Base-by-base conservation (phyloP, 2,329 filamentous ascomycete genomes). In the Hymenoscyphus albidus region DNA sequence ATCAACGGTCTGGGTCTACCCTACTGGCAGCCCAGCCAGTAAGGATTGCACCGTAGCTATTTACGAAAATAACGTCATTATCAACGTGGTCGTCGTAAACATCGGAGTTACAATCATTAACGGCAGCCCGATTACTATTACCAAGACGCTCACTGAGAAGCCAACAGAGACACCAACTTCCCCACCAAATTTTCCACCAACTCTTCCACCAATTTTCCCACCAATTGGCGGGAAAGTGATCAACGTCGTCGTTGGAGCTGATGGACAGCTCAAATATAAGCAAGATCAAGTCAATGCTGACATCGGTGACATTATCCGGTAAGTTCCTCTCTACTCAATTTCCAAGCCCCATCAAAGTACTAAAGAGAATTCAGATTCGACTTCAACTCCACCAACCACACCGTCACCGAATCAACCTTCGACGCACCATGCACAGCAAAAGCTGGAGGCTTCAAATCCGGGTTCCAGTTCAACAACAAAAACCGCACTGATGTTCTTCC, bases 381-480 rank as follows among this genome's bases (percentile, higher is more conserved):
- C 70, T 92, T 92, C 80, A 80, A 88, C 76, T 82, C 83, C 71
- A 80, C 83, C 76, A 92, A 91, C 81, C 89, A 92, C 81, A 90
- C 88, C 27, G 86, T 85, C 63, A 89, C 88, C 1, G 88, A 92
- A 77, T 91, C 88, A 40, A 79, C 81, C 16, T 91, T 92, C 71
- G 80, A 80, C 59, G 79, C 79, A 1, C 89, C 89, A 10, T 92
- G 89, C 78, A 80, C 82, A 61, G 75, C 75, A 0, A 77, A 82
- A 62, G 81, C 79, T 4, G 83, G 82, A 58, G 88, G 88, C 64
- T 85, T 89, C 79, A 86, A 91, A 79, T 89, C 88, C 14, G 87
- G 87, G 59, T 90, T 69, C 64, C 79, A 83, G 77, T 75, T 87
- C 70, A 92, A 91, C 80, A 77, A 83, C 62, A 84, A 89, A 77